A percentile compares a stretch with the other conserved stretches of the same genome.
Conservation (phyloP, 2,329 filamentous ascomycete genomes). For the Teratosphaeria destructans region DNA sequence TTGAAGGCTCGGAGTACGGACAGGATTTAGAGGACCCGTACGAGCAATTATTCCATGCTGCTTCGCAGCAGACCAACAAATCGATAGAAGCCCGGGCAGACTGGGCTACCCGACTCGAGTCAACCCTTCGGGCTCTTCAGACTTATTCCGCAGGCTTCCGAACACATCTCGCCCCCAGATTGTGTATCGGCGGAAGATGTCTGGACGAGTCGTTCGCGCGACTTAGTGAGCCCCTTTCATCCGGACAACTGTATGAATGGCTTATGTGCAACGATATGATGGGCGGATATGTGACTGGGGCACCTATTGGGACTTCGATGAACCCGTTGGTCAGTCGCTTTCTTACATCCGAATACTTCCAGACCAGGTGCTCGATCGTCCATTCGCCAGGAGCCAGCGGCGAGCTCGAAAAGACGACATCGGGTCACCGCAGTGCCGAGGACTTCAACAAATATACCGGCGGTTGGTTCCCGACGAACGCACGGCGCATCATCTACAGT, state of each 20-base stretch:
- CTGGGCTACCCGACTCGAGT: neutral
- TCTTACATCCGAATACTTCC: neutral
- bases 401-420: neutral
- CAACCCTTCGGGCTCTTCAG: neutral
- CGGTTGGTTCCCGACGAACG: neutral
- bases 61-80: neutral
- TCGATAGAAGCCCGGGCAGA: neutral
- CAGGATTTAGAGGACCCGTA: neutral
- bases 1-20: neutral
- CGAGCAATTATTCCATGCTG: neutral
- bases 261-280: neutral
- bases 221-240: neutral
- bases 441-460: neutral
- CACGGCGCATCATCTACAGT: neutral
- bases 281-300: neutral
- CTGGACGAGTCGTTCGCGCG: neutral
- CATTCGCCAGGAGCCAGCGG: neutral
- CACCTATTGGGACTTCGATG: neutral
- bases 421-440: neutral
- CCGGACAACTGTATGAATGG: neutral
- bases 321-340: neutral
- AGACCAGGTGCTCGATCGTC: neutral
- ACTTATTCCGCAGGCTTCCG: neutral
- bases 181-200: neutral
- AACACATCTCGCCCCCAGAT: neutral